phyloP scores from a whole-genome alignment of 208 protist species.

The Leishmania lainsoni region DNA sequence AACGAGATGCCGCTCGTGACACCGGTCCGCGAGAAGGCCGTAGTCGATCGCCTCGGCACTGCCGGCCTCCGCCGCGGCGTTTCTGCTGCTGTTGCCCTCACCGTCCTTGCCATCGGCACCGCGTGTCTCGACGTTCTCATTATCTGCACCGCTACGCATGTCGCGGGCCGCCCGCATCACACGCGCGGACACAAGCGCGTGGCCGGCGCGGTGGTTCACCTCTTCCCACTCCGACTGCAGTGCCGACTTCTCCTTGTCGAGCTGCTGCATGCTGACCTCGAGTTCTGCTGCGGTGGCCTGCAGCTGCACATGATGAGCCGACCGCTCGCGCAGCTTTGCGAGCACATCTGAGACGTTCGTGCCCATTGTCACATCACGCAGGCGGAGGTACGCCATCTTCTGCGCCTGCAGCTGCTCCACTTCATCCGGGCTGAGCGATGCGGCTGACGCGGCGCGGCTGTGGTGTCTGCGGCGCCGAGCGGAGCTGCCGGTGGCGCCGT shows the following conservation, averaged over 20 bases:
- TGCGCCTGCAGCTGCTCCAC: conserved; percentile 68
- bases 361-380: conserved; percentile 92
- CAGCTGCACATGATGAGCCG: conserved; percentile 82
- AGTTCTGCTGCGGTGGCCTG: conserved; percentile 65
- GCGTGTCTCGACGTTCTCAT: not conserved
- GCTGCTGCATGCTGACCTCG: conserved; percentile 48
- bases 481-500: not conserved
- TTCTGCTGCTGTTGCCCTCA: conserved; percentile 9
- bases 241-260: conserved; percentile 55
- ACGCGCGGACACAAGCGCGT: conserved; percentile 36
- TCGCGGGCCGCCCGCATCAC: conserved; percentile 49
- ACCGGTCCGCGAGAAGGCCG: conserved; percentile 57
- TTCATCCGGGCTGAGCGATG: conserved; percentile 62
- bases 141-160: not conserved
- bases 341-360: conserved; percentile 88
- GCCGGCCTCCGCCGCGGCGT: conserved; percentile 12
- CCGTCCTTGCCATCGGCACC: conserved; percentile 11
- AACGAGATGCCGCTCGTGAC: conserved; percentile 62
- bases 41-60: conserved; percentile 32
- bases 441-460: conserved; percentile 24
- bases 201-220: conserved; percentile 70
- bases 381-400: conserved; percentile 89
- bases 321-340: conserved; percentile 81
- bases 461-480: conserved; percentile 24
- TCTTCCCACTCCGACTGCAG: conserved; percentile 75